Base-by-base conservation (phyloP, 2,329 filamentous ascomycete genomes). In the Fusarium pininemorale region DNA sequence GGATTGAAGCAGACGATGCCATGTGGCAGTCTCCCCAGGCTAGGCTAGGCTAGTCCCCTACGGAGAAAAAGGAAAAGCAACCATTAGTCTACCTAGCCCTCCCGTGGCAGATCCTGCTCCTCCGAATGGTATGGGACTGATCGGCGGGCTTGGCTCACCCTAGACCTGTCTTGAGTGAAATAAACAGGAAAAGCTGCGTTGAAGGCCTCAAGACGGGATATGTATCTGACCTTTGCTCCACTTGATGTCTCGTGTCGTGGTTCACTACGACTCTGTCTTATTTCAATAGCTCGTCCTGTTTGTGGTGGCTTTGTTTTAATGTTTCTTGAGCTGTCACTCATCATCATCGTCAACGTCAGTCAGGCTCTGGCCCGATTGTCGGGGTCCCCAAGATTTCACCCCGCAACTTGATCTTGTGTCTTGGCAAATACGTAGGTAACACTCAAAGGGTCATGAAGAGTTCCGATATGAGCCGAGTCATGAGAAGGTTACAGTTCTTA, bases 1-100 rank as follows among this genome's bases (percentile, higher is more conserved):
- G 61, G 70, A 45, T 66, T 62, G 28, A 69, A 74, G 57, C 63
- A 74, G 60, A 73, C 64, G 69, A 56, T 73, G 73, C 73, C 73
- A 75, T 75, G 72, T 75, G 73, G 70, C 72, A 70, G 70, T 66
- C 69, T 66, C 41, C 37, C 54, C 41, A 47, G 41, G n/a, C 59
- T 59, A 47, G 41, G 20, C 59, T 59, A 63, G 41, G 20, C 59
- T 59, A 63, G 41, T 26, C 45, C 56, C 18, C 22, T 45, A 41
- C 28, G 47, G 47, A 60, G 48, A 37, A 37, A 48, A 54, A 60
- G 20, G 24, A 55, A 70, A 70, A 54, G 51, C 51, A 70, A 65
- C n/a, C 51, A 53, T 70, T 67, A 60, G 53, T n/a, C 59, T 30
- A 30, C 30, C 30, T 67, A 53, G 53, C n/a, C 51, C 48, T 71